Evolutionary conservation across 805 yeast species (phyloP).

Genomic region (Candida bentonensis): DNA sequence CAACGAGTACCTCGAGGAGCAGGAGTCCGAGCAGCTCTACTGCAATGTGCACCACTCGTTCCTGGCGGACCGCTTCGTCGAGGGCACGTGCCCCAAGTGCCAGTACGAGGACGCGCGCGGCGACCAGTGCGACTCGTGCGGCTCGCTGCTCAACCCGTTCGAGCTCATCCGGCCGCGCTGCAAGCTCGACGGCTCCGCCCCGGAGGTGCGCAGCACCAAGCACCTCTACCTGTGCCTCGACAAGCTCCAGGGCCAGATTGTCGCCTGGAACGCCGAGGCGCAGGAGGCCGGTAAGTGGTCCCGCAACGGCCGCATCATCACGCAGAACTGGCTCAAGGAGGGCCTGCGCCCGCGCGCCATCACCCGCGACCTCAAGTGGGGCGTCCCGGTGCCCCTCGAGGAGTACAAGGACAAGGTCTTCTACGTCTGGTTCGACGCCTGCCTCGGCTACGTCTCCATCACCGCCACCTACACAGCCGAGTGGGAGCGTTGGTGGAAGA

Average conservation of each 20-base stretch:
- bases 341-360: conserved; percentile 91
- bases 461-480: conserved; percentile 78
- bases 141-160: conserved; percentile 74
- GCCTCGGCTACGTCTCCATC: conserved; percentile 91
- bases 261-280: conserved; percentile 56
- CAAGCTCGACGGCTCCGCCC: conserved; percentile 75
- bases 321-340: conserved; percentile 86
- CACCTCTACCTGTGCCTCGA: conserved; percentile 77
- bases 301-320: conserved; percentile 75
- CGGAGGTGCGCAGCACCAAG: conserved; percentile 66
- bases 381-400: conserved; percentile 91
- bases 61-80: conserved; percentile 92
- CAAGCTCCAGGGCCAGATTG: conserved; percentile 64
- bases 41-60: conserved; percentile 84
- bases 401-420: conserved; percentile 79
- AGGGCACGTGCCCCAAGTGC: conserved; percentile 95
- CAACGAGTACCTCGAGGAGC: conserved; percentile 76
- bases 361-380: conserved; percentile 96
- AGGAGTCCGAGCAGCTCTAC: conserved; percentile 76
- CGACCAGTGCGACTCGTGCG: conserved; percentile 98
- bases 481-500: conserved; percentile 91
- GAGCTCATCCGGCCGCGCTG: conserved; percentile 92
- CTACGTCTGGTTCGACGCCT: conserved; percentile 98
- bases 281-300: conserved; percentile 78
- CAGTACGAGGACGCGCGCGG: conserved; percentile 95